Evolutionary conservation across 2,329 filamentous ascomycete genomes (phyloP).

Genomic region (Coniella lustricola): DNA sequence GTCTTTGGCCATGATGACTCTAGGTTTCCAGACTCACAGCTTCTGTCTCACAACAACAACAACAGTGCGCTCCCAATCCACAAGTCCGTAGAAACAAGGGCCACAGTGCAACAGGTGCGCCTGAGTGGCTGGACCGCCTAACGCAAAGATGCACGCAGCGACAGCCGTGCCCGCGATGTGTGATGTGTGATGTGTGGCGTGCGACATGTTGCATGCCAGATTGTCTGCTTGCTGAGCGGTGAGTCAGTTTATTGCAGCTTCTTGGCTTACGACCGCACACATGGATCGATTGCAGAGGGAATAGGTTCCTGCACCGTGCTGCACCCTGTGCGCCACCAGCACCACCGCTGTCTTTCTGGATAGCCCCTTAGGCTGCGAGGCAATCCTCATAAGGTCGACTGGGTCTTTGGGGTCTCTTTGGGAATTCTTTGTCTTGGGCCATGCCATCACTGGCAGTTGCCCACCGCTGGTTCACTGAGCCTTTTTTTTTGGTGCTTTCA

Average conservation of each 20-base stretch:
- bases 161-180: neutral
- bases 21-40: no score
- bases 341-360: neutral
- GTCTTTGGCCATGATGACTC: no score
- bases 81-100: no score
- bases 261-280: neutral
- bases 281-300: neutral
- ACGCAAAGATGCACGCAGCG: neutral
- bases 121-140: no score
- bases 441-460: no score
- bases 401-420: neutral
- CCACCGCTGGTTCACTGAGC: no score
- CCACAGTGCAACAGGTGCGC: no score
- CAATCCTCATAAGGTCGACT: neutral
- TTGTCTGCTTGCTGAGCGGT: neutral
- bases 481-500: no score
- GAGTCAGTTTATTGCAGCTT: neutral
- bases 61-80: no score
- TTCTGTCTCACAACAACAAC: no score
- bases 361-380: neutral
- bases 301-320: neutral
- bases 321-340: neutral
- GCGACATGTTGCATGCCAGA: conserved; percentile 5
- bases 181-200: neutral
- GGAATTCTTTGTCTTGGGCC: neutral